phyloP scores from a whole-genome alignment of 1,139 yeast species.

The Tardiomyces depauwii region DNA sequence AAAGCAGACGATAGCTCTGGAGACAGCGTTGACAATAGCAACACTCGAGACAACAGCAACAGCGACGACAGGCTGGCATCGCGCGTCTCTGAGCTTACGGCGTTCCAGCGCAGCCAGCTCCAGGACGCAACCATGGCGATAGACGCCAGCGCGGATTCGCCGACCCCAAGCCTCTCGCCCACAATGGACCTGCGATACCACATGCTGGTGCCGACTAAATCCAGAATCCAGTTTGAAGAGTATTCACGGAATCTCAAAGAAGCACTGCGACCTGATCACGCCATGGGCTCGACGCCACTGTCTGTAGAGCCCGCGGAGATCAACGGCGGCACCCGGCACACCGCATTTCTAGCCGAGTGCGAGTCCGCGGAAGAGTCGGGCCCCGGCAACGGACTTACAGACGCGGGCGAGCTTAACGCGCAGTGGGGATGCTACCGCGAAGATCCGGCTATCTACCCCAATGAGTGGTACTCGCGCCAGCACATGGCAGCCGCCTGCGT shows the following conservation, averaged over 20 bases:
- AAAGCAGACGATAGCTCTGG: no score
- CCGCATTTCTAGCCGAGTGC: no score
- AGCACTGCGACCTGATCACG: neutral
- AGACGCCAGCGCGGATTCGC: no score
- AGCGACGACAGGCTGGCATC: no score
- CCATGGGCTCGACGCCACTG: neutral
- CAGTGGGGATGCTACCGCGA: neutral
- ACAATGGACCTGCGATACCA: neutral
- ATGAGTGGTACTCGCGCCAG: neutral
- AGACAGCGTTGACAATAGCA: no score
- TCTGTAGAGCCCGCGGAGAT: neutral
- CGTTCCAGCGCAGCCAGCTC: no score
- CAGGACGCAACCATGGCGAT: no score
- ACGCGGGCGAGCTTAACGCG: neutral
- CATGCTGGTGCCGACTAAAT: neutral
- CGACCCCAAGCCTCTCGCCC: no score
- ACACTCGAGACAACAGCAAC: no score
- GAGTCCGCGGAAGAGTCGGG: neutral
- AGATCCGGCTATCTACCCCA: neutral
- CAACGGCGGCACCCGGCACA: neutral
- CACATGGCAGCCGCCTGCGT: neutral
- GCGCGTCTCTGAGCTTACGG: no score
- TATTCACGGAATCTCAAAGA: neutral
- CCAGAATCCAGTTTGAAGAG: neutral
- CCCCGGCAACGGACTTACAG: neutral